Percentiles rank a stretch among this genome's conserved stretches.
Evolutionary conservation across 2,329 filamentous ascomycete species (phyloP).

Genomic region (Aspergillus brasiliensis): DNA sequence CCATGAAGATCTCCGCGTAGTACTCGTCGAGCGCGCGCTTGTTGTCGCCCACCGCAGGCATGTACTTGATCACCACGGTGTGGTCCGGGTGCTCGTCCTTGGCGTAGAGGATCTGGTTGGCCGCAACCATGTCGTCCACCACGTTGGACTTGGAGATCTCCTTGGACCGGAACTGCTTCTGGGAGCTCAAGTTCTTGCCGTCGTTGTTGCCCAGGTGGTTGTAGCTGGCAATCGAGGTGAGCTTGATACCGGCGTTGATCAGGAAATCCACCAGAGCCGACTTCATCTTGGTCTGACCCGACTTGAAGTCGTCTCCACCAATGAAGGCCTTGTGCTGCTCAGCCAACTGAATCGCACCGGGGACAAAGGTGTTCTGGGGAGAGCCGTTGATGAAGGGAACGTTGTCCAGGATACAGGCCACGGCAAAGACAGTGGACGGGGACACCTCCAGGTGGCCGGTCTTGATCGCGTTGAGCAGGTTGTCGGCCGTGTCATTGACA

Average conservation of each 20-base stretch:
- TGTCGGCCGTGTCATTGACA: conserved; percentile 95
- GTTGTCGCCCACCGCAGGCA: conserved; percentile 98
- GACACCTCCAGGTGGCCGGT: conserved; percentile 86
- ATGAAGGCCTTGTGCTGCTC: conserved; percentile 87
- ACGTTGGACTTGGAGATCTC: conserved; percentile 99
- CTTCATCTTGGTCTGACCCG: conserved; percentile 99
- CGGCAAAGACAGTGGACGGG: conserved; percentile 92
- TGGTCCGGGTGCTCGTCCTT: conserved; percentile 95
- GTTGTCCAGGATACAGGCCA: conserved; percentile 87
- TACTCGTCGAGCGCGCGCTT: conserved; percentile 99
- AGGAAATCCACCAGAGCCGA: conserved; percentile 97
- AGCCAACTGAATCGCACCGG: conserved; percentile 85
- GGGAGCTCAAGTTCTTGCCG: conserved; percentile 96
- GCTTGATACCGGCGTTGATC: conserved; percentile 97
- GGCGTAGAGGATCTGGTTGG: conserved; percentile 88
- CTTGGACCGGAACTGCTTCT: conserved; percentile 98
- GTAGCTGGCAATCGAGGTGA: conserved; percentile 98
- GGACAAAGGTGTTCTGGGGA: conserved; percentile 98
- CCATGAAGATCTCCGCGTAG: conserved; percentile 98
- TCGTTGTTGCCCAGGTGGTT: conserved; percentile 99
- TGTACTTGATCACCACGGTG: conserved; percentile 99
- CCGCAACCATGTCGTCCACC: conserved; percentile 98
- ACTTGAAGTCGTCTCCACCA: conserved; percentile 99
- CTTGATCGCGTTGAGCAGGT: conserved; percentile 85
- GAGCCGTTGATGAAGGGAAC: conserved; percentile 98